phyloP scores from a whole-genome alignment of 1,139 yeast species.

The Geotrichum reessii region DNA sequence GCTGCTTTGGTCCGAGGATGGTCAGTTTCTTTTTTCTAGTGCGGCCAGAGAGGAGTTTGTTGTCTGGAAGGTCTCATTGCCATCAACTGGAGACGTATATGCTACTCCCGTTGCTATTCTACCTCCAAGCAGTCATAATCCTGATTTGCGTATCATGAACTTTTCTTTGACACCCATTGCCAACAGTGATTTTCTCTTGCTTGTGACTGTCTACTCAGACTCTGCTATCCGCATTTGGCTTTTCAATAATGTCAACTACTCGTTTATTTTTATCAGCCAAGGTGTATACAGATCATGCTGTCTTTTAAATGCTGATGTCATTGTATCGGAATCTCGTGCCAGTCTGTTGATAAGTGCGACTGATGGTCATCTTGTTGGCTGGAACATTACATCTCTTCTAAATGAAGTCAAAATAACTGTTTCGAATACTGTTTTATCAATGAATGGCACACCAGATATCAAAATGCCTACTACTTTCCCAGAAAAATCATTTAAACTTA shows the following conservation, averaged over 20 bases:
- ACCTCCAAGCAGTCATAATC: conserved; percentile 45
- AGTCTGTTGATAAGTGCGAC: conserved; percentile 62
- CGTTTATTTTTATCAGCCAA: conserved; percentile 34
- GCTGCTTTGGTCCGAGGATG: conserved; percentile 51
- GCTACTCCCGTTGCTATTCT: conserved; percentile 29
- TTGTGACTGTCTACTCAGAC: conserved; percentile 77
- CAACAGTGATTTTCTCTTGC: conserved; percentile 31
- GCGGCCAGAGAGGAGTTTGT: conserved; percentile 89
- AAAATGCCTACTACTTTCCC: not conserved
- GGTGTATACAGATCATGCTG: conserved; percentile 71
- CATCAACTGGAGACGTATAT: conserved; percentile 20
- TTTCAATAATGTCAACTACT: conserved; percentile 30
- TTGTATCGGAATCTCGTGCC: conserved; percentile 34
- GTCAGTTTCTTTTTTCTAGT: conserved; percentile 53
- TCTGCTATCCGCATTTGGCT: conserved; percentile 67
- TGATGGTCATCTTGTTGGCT: conserved; percentile 69
- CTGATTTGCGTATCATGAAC: conserved; percentile 88
- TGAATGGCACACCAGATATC: not conserved
- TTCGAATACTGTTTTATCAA: not conserved
- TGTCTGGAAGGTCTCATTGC: conserved; percentile 57
- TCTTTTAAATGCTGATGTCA: conserved; percentile 54
- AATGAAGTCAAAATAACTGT: conserved; percentile 8
- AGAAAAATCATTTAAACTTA: conserved; percentile 38
- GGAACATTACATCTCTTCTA: conserved; percentile 43
- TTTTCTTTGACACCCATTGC: conserved; percentile 41